Evolutionary conservation across 768 basidiomycete species (phyloP).

Genomic region (Lentinula edodes): DNA sequence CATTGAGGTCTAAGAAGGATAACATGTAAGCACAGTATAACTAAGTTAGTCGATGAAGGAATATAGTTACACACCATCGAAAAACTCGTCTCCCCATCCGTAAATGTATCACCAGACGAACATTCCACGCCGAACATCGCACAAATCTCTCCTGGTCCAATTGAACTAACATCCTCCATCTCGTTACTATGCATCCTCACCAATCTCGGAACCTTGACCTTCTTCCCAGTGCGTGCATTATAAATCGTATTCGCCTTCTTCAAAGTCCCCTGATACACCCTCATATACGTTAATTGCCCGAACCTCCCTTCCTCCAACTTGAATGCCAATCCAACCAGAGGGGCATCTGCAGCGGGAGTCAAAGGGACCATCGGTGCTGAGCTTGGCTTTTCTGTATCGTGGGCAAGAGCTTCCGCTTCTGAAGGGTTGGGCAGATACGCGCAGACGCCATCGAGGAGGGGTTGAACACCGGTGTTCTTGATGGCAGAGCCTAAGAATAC

Average conservation of each 20-base stretch:
- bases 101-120: constrained; percentile 96
- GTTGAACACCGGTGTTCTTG: constrained; percentile 95
- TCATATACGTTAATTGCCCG: constrained; percentile 97
- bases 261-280: constrained; percentile 93
- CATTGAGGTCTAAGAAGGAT: constrained; percentile 77
- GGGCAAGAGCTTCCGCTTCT: constrained; percentile 73
- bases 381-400: constrained; percentile 69
- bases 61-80: constrained; percentile 69
- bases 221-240: constrained; percentile 94
- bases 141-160: constrained; percentile 98
- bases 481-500: constrained; percentile 97
- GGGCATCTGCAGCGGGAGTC: constrained; percentile 76
- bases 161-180: constrained; percentile 97
- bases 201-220: constrained; percentile 91
- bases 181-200: constrained; percentile 99
- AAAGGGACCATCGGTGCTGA: constrained; percentile 69
- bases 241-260: constrained; percentile 82
- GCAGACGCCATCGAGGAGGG: constrained; percentile 91
- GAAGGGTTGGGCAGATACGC: constrained; percentile 90
- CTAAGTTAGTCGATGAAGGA: not conserved
- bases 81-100: constrained; percentile 81
- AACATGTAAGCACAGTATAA: not conserved
- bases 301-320: constrained; percentile 97
- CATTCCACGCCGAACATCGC: constrained; percentile 99
- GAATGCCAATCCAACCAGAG: constrained; percentile 93